Conservation (phyloP, 169 alveolate genomes). For the Eimeria praecox region DNA sequence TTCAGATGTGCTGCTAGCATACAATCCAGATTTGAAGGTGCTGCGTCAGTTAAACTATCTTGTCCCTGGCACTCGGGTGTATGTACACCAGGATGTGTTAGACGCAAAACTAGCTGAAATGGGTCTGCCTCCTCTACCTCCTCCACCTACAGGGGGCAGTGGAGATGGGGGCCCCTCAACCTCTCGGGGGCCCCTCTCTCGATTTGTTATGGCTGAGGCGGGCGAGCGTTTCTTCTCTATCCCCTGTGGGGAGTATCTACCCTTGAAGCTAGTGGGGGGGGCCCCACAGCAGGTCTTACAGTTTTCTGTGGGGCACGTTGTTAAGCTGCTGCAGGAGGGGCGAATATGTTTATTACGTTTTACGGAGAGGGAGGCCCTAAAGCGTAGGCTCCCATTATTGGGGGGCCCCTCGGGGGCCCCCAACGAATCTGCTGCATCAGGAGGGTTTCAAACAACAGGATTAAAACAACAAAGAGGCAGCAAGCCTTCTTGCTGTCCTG, state of each 20-base stretch:
- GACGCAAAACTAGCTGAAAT: conserved; percentile 33
- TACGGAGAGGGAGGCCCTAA: conserved; percentile 36
- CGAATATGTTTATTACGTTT: conserved; percentile 17
- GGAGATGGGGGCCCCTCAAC: neutral
- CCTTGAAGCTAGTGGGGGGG: neutral
- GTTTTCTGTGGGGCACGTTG: conserved; percentile 8
- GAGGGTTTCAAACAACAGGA: neutral
- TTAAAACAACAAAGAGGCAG: neutral
- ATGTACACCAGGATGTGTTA: conserved; percentile 38
- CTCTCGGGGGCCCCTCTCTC: conserved; percentile 13
- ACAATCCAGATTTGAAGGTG: conserved; percentile 67
- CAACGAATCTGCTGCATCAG: neutral
- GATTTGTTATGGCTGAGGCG: conserved; percentile 25
- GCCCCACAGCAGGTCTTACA: conserved; percentile 24
- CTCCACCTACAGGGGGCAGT: conserved; percentile 15
- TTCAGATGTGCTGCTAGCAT: conserved; percentile 29
- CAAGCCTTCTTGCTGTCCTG: conserved; percentile 72
- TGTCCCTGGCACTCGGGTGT: conserved; percentile 61
- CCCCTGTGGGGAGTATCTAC: conserved; percentile 40
- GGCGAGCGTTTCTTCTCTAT: neutral
- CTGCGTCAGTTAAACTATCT: conserved; percentile 69
- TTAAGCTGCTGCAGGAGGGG: conserved; percentile 50
- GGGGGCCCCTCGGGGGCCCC: conserved; percentile 45
- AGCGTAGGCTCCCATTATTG: conserved; percentile 10
- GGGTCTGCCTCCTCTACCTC: conserved; percentile 30